phyloP scores from a whole-genome alignment of 257 asterid species.

The Solanum pennellii region DNA sequence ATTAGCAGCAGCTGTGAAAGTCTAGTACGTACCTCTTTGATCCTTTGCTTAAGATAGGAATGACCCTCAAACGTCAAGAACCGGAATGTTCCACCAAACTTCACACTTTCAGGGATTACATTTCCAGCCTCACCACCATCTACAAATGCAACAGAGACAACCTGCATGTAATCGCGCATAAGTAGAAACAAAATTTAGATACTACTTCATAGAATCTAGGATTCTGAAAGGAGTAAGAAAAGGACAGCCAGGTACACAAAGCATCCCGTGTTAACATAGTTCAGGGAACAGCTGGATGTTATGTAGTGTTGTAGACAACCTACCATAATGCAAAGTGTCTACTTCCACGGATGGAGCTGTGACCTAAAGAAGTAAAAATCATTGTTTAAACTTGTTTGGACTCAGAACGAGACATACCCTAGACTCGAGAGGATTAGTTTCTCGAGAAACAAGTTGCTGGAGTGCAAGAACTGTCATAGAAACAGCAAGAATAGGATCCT shows the following conservation, averaged over 20 bases:
- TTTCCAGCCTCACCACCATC: conserved; percentile 59
- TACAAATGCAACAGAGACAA: conserved; percentile 52
- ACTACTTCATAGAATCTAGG: background rate
- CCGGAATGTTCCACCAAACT: conserved; percentile 82
- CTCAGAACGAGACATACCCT: conserved; percentile 25
- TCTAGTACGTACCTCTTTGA: conserved; percentile 46
- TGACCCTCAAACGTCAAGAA: conserved; percentile 38
- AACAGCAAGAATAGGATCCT: conserved; percentile 62
- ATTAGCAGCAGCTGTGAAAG: background rate
- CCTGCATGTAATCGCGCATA: conserved; percentile 19
- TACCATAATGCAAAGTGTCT: too few species aligned
- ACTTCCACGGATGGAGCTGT: too few species aligned
- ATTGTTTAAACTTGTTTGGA: background rate
- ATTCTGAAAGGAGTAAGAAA: background rate
- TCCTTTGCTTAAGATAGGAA: conserved; percentile 47
- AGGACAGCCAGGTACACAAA: too few species aligned
- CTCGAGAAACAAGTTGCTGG: conserved; percentile 81
- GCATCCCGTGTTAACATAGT: too few species aligned
- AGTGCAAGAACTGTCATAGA: conserved; percentile 66
- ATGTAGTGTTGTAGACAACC: too few species aligned
- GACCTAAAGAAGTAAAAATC: background rate
- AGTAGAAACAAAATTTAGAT: background rate
- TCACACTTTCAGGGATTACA: conserved; percentile 60
- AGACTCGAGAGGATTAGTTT: conserved; percentile 71
- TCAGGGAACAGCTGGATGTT: too few species aligned